Evolutionary conservation across 768 basidiomycete species (phyloP).

Genomic region (Baorangia bicolor): DNA sequence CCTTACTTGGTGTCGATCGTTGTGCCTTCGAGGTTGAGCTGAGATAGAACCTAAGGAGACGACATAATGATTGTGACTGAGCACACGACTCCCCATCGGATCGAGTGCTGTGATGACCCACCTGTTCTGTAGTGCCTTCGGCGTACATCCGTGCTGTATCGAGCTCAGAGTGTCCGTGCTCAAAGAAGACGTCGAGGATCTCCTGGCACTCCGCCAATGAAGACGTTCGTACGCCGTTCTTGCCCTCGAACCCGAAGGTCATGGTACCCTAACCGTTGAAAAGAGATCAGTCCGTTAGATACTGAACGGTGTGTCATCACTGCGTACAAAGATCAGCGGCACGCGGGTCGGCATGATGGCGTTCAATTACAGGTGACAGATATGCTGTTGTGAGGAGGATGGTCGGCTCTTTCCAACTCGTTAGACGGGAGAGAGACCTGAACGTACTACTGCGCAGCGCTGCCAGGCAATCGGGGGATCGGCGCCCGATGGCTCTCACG

Average conservation of each 20-base stretch:
- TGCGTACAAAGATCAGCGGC: slow-evolving; percentile 27
- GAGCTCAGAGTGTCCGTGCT: slow-evolving; percentile 43
- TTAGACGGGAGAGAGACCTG: neutral
- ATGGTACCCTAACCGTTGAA: slow-evolving; percentile 46
- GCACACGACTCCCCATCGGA: neutral
- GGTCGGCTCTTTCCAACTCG: neutral
- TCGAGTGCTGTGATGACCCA: slow-evolving; percentile 11
- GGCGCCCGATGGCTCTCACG: too few relatives aligned
- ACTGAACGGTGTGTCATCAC: neutral
- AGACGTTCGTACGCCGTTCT: slow-evolving; percentile 40
- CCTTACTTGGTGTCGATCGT: slow-evolving; percentile 50
- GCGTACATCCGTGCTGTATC: slow-evolving; percentile 53
- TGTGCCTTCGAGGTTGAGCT: slow-evolving; percentile 40
- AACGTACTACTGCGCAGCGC: neutral
- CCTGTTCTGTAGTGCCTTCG: slow-evolving; percentile 56
- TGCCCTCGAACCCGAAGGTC: slow-evolving; percentile 43
- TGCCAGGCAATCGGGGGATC: neutral
- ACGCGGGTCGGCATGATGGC: slow-evolving; percentile 27
- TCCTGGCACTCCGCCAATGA: slow-evolving; percentile 39
- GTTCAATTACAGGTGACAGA: neutral
- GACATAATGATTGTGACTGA: neutral
- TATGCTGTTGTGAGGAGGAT: neutral
- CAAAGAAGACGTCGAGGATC: slow-evolving; percentile 45
- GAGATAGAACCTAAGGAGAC: slow-evolving; percentile 34
- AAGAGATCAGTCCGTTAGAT: neutral